Base-by-base conservation (phyloP, 176 grass and related monocot genomes). In the Cenchrus fungigraminus region DNA sequence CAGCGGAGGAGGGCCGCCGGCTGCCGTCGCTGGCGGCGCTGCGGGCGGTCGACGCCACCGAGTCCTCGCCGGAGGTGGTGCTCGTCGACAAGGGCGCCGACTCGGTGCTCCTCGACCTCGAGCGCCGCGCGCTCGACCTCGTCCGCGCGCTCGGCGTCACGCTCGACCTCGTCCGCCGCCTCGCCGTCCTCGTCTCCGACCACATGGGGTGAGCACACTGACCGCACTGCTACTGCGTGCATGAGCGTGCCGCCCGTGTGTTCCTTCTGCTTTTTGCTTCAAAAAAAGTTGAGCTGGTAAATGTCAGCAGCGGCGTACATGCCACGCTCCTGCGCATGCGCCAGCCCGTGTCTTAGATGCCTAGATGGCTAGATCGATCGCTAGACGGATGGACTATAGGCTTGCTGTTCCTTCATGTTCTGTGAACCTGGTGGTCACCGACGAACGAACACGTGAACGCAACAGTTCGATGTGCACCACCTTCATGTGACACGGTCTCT, bases 51-150 rank as follows among this genome's bases (percentile, higher is more conserved):
- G 85, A 88, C 85, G 67, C 88, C 59, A 81, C 22, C 60, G 93
- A 94, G 83, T 98, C 95, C 51, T 90, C 85, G 67, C 82, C 95
- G 73, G 93, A 98, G 86, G 95, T 93, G 58, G 87, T 98, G 61
- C 91, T 91, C 85, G 72, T 98, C 51, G 87, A 98, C 85, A 93
- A 68, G 82, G 55, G 72, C 82, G 65, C 52, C 72, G 95, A 98
- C 81, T 54, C 82, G 0, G 79, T 77, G 75, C 91, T 98, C 52
- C 72, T 72, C 13, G 85, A 95, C 40, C 89, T 98, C 67, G 93
- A 98, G 86, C 78, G 55, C 3, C 90, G 74, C 53, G 91, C 93
- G 4, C 83, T 93, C 17, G 89, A 88, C 37, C 87, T 91, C 44
- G 77, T 65, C 80, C 40, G 86, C 82, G 60, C 32, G 5, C 85